These are phyloP conservation scores for Fusarium foetens DNA, from an alignment of 2,329 filamentous ascomycete genomes.

Conservation along the genomic window DNA sequence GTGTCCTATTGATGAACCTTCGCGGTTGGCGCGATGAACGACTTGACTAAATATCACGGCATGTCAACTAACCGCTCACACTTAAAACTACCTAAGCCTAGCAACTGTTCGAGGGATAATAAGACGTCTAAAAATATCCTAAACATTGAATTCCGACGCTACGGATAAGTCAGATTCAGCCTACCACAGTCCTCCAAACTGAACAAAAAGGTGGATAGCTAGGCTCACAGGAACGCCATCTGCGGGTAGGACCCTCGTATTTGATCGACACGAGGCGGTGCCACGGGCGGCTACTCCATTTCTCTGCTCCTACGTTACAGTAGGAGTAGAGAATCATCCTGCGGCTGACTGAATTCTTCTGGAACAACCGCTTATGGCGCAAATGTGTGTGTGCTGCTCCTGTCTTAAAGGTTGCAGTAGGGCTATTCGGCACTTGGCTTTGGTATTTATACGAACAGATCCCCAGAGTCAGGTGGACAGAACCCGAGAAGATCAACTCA, in stretches of 20 bases:
- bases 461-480: conserved; percentile 11
- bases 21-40: conserved; percentile 4
- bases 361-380: conserved; percentile 19
- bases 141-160: conserved; percentile 25
- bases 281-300: conserved; percentile 25
- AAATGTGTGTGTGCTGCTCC: conserved; percentile 10
- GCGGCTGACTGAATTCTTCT: conserved; percentile 11
- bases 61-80: neutral
- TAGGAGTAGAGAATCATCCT: neutral
- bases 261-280: conserved; percentile 35
- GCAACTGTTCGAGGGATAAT: neutral
- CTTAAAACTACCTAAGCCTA: neutral
- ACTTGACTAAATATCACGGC: neutral
- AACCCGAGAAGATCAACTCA: conserved; percentile 5
- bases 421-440: neutral
- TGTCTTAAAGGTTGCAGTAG: neutral
- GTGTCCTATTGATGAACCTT: neutral
- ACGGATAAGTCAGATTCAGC: conserved; percentile 7
- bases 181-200: conserved; percentile 13
- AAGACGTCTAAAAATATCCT: conserved; percentile 24
- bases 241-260: conserved; percentile 36
- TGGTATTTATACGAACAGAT: conserved; percentile 27
- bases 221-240: conserved; percentile 28
- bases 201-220: conserved; percentile 23
- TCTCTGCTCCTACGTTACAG: conserved; percentile 21